Conservation (phyloP, 345 rosid species). For the Bretschneidera sinensis region DNA sequence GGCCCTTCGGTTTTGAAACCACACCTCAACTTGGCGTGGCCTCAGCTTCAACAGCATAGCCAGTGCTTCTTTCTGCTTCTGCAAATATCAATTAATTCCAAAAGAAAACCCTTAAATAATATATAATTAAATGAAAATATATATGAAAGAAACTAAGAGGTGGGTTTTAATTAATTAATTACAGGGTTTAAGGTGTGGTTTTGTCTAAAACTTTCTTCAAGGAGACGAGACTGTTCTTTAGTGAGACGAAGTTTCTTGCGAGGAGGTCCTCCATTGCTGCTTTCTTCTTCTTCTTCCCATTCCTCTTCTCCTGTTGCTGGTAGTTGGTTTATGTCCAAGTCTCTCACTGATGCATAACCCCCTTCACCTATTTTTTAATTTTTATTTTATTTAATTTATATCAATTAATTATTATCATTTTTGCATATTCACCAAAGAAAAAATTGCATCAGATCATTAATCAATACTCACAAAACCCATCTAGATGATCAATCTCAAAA, state of each 20-base stretch:
- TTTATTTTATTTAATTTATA: too few species aligned
- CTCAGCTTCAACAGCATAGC: slow-evolving; percentile 73
- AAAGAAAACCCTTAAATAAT: neutral
- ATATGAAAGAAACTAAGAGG: neutral
- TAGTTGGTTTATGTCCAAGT: slow-evolving; percentile 64
- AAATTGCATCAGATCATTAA: slow-evolving; percentile 6
- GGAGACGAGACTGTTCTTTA: slow-evolving; percentile 90
- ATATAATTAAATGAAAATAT: neutral
- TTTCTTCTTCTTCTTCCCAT: slow-evolving; percentile 45
- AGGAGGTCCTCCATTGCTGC: slow-evolving; percentile 52
- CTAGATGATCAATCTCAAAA: neutral
- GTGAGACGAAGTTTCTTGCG: slow-evolving; percentile 88
- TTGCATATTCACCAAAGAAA: neutral
- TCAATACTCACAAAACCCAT: neutral
- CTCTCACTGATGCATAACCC: slow-evolving; percentile 30
- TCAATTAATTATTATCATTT: neutral
- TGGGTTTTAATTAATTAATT: slow-evolving; percentile 1
- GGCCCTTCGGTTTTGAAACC: slow-evolving; percentile 99
- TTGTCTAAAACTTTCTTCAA: slow-evolving; percentile 92
- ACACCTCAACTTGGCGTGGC: slow-evolving; percentile 93
- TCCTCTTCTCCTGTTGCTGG: slow-evolving; percentile 37
- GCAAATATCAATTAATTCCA: slow-evolving; percentile 19
- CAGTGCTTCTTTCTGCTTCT: slow-evolving; percentile 92
- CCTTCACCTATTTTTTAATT: slow-evolving; percentile 14
- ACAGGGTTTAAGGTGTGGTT: slow-evolving; percentile 87